Base-by-base conservation (phyloP, 352 stramenopile species). In the Phytophthora rubi region DNA sequence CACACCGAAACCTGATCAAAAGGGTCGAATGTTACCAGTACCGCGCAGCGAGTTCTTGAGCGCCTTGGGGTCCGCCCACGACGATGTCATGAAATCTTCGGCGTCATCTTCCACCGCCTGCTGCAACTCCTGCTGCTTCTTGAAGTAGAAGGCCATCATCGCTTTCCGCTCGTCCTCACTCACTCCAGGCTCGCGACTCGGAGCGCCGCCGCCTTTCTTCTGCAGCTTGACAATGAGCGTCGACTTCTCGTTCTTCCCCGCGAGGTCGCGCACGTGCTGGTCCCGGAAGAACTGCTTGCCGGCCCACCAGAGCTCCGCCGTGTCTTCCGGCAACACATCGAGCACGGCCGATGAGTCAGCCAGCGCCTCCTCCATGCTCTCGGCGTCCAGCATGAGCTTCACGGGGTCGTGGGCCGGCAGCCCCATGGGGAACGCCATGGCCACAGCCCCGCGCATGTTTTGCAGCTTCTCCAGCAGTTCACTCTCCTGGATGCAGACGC, bases 141-240 rank as follows among this genome's bases (percentile, higher is more conserved):
- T 94, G 56, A 94, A 96, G 77, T 98, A 99, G 64, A 98, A 97
- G 26, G 93, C 95, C 90, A 98, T 98, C 95, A 99, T 99, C 32
- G 95, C 94, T 80, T 99, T 98, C 53, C 95, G 90, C 71, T 99
- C 97, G 23, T 98, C 95, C 68, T 99, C 96, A 57, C 84, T 97
- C 32, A 99, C 86, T 4, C 74, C 88, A 0, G 85, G 85, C 65
- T 95, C 86, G 21, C 86, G 85, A 39, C 82, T 82, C 0, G 96
- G 97, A 59, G 96, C 88, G 18, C 97, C 96, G 32, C 68, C 82
- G 33, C 91, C 93, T 69, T 95, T 91, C 42, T 87, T 90, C 73
- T 98, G 91, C 51, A 99, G 80, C 75, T 98, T 98, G 35, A 88
- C 85, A 44, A 95, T 82, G 2, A 96, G 69, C 73, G 94, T 97